Percentiles rank a stretch among this genome's conserved stretches.
phyloP scores from a whole-genome alignment of 1,284 basidiomycete species.

The Irpex lacteus region DNA sequence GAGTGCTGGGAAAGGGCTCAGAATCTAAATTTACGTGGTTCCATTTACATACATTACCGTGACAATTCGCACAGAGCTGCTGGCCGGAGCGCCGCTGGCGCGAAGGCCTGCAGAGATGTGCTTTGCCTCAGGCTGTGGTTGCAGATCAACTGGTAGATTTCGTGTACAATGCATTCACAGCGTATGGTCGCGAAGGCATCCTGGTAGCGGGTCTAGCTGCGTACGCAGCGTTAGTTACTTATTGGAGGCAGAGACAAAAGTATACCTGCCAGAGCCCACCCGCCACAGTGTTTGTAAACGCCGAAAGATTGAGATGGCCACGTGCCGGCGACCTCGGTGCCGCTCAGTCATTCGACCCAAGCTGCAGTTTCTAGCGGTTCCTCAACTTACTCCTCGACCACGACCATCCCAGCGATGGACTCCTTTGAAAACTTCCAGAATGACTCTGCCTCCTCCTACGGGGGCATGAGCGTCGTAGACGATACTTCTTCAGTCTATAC shows the following conservation, averaged over 20 bases:
- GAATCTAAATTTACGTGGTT: no score
- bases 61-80: no score
- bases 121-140: no score
- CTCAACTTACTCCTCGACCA: background rate
- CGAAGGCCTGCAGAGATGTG: no score
- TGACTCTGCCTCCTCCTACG: slow-evolving; percentile 75
- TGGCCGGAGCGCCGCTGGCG: no score
- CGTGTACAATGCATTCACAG: no score
- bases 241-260: background rate
- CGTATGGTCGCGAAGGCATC: no score
- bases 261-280: background rate
- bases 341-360: slow-evolving; percentile 1
- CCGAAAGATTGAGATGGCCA: background rate
- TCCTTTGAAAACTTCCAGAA: slow-evolving; percentile 87
- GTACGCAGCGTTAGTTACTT: no score
- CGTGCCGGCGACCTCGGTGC: background rate
- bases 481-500: slow-evolving; percentile 87
- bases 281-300: background rate
- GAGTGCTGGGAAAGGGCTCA: no score
- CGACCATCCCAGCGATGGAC: slow-evolving; percentile 52
- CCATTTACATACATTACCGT: no score
- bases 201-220: no score
- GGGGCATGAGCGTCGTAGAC: slow-evolving; percentile 72
- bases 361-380: background rate
- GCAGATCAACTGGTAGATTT: no score